Evolutionary conservation across 345 rosid genomes (phyloP), one percentile per base, ranked within the genome.

Genomic region (Abelmoschus esculentus): DNA sequence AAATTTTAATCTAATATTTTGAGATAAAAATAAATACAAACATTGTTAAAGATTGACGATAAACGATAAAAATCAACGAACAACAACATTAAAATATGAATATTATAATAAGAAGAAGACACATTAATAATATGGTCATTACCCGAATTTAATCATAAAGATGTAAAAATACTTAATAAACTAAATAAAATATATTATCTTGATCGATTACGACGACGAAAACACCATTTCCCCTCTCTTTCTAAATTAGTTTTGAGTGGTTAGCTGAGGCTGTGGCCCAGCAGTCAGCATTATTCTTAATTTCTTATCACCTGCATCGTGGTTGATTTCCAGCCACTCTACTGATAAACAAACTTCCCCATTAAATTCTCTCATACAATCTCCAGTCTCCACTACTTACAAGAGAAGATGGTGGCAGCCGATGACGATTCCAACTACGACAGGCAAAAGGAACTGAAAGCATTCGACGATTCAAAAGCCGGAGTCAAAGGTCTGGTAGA

Each of bases 401-500:
- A 12, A 34, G 7, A 14, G 26, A 3, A 72, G 12, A 72, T 62
- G 69, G 69, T 34, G n/a, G 53, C 32, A 0, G 12, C 50, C 3
- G 15, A 26, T 9, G n/a, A 63, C 11, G 61, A 40, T 52, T 26
- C 74, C n/a, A 3, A 15, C 4, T 22, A 22, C 8, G 38, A 75
- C 57, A 66, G 77, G 1, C 4, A 42, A 32, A 49, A 12, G 0
- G 59, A 76, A 66, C 60, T 73, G 40, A 70, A 73, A 60, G 79
- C 77, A 22, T 79, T 79, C n/a, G 79, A 61, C 0, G 70, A 70
- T 55, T 42, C 70, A 38, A 65, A 72, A 55, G 75, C 75, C 1
- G 75, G 75, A 5, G 83, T 85, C 1, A 84, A 86, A 53, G 86
- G 88, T n/a, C 83, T 83, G 14, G 70, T 42, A 1, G 64, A 65